Evolutionary conservation across 139 green algal genomes (phyloP).

Genomic region (Chlorella sp.): DNA sequence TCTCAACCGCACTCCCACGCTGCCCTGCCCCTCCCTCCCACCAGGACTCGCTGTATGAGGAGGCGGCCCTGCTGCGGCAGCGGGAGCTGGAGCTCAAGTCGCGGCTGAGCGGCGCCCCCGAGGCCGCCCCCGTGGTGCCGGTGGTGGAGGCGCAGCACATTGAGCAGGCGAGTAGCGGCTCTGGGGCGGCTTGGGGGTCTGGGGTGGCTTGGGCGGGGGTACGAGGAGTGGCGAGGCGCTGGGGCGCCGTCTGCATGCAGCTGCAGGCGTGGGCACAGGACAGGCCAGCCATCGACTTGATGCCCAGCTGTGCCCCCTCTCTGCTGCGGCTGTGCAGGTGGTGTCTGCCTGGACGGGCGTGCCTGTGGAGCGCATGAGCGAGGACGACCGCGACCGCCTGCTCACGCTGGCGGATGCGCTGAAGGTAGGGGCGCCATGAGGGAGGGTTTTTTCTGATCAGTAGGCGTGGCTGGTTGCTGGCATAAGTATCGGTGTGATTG

Average conservation of each 20-base stretch:
- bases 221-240: too few species aligned
- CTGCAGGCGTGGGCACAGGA: too few species aligned
- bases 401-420: constrained; percentile 61
- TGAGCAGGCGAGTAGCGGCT: constrained; percentile 49
- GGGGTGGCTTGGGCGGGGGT: too few species aligned
- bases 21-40: background rate
- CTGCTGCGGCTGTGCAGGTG: constrained; percentile 48
- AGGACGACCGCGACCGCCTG: constrained; percentile 68
- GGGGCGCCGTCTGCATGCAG: too few species aligned
- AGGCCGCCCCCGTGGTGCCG: constrained; percentile 52
- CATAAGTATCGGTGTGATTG: too few species aligned
- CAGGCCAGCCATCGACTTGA: too few species aligned
- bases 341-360: constrained; percentile 78
- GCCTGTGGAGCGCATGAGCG: constrained; percentile 65
- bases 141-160: constrained; percentile 83
- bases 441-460: background rate
- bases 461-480: background rate
- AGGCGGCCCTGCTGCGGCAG: constrained; percentile 81
- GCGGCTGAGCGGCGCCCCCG: constrained; percentile 20
- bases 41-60: constrained; percentile 83
- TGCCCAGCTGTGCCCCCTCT: too few species aligned
- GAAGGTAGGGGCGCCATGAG: constrained; percentile 46
- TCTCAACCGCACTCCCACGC: background rate
- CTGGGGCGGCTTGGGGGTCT: too few species aligned
- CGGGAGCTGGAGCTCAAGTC: constrained; percentile 66